These are phyloP conservation scores for Hortiboletus rubellus DNA, from an alignment of 1,284 basidiomycete species.

Conservation along the genomic window DNA sequence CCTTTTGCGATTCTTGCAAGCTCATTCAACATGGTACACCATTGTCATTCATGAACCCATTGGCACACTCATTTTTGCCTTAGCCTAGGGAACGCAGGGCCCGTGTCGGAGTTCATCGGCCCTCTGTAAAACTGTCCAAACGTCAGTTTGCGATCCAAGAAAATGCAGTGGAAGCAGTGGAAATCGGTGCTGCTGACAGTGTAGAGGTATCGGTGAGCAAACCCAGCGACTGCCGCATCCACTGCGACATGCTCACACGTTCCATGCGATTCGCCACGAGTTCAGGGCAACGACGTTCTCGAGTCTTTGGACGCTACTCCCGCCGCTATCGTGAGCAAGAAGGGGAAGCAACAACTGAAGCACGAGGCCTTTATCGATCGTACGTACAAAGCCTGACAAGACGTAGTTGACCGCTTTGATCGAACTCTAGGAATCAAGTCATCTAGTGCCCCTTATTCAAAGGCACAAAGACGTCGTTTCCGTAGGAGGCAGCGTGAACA, in stretches of 20 bases:
- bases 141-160: constrained; percentile 52
- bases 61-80: constrained; percentile 10
- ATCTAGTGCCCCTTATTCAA: constrained; percentile 64
- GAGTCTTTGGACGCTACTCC: constrained; percentile 19
- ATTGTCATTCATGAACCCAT: background rate
- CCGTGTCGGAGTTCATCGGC: constrained; percentile 48
- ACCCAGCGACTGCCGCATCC: background rate
- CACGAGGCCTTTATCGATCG: constrained; percentile 69
- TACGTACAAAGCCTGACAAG: constrained; percentile 31
- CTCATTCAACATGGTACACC: constrained; percentile 23
- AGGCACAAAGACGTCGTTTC: constrained; percentile 68
- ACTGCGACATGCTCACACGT: background rate
- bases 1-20: background rate
- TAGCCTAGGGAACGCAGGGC: constrained; percentile 62
- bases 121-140: constrained; percentile 51
- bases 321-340: constrained; percentile 47
- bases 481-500: constrained; percentile 73
- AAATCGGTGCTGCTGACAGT: constrained; percentile 39
- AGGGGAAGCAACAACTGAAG: constrained; percentile 66
- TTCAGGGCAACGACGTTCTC: constrained; percentile 49
- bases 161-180: constrained; percentile 48
- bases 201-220: constrained; percentile 41
- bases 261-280: background rate
- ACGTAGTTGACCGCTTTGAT: background rate
- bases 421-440: constrained; percentile 52